phyloP scores from a whole-genome alignment of 331 rosid species.

The Acacia concinna region DNA sequence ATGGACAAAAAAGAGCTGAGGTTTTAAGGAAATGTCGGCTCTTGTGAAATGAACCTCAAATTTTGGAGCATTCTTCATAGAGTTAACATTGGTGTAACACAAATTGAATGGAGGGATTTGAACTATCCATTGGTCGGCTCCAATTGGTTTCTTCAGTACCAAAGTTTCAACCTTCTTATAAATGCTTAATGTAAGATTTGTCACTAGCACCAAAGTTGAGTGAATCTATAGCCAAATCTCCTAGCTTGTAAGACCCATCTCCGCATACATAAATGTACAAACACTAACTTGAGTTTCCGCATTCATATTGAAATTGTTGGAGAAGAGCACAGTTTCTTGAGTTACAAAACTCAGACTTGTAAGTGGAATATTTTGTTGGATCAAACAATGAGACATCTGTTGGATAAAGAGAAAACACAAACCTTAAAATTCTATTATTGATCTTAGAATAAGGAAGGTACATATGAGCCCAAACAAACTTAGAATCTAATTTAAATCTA shows the following conservation, averaged over 20 bases:
- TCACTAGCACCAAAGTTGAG: not conserved
- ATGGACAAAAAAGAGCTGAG: not conserved
- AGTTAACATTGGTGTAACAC: not conserved
- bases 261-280: not conserved
- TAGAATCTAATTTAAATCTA: too few relatives aligned
- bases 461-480: too few relatives aligned
- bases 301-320: not conserved
- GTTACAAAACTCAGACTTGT: not conserved
- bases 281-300: not conserved
- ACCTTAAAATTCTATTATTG: too few relatives aligned
- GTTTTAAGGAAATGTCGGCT: not conserved
- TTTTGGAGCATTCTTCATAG: not conserved
- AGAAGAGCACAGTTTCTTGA: not conserved
- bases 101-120: not conserved
- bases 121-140: not conserved
- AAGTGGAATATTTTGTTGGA: slow-evolving; percentile 3
- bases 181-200: not conserved
- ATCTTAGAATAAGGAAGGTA: too few relatives aligned
- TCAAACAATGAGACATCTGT: slow-evolving; percentile 1
- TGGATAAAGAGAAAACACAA: too few relatives aligned
- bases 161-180: not conserved
- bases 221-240: slow-evolving; percentile 1
- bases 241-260: not conserved
- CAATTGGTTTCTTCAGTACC: not conserved
- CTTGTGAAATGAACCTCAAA: not conserved